Evolutionary conservation across 2,329 filamentous ascomycete species (phyloP), one percentile per base, ranked within the genome.

Genomic region (Cytospora schulzeri): DNA sequence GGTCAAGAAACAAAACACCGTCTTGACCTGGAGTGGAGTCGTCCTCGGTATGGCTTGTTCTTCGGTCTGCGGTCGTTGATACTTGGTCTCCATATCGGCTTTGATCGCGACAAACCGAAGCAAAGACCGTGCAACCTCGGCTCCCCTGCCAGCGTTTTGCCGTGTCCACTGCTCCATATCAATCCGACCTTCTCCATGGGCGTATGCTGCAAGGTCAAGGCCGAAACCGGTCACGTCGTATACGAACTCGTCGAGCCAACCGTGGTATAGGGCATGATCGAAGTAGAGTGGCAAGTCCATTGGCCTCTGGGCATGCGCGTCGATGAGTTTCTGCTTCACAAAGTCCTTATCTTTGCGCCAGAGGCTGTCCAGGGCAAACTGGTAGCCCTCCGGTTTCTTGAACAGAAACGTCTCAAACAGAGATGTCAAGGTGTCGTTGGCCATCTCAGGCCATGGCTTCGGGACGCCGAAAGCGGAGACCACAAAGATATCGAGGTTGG

Each of bases 341-440:
- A 93, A 98, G 24, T 89, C 85, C 69, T 89, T 91, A 73, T 98
- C 92, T 73, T 95, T 93, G 70, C 90, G 89, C 93, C 94, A 98
- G 7, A 97, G 80, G 65, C 92, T 93, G 73, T 97, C 90, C 64
- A 99, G 85, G 17, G 97, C 94, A 68, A 97, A 96, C 69, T 93
- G 89, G 74, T 92, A 91, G 62, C 93, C 87, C 5, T 88, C 84
- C 14, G 92, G 88, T 63, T 88, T 85, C 75, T 93, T 93, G 72
- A 88, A 85, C 31, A 97, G 82, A 73, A 96, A 97, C 14, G 91
- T 90, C 59, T 91, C 88, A 70, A 97, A 94, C 1, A 94, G 80
- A 17, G 91, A 90, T 66, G 86, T 88, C 31, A 93, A 77, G 0
- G 91, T 92, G 62, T 93, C 90, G 38, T 88, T 85, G 29, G 92